Evolutionary conservation across 257 asterid species (phyloP), one percentile per base, ranked within the genome.

Genomic region (Solanum chilense): DNA sequence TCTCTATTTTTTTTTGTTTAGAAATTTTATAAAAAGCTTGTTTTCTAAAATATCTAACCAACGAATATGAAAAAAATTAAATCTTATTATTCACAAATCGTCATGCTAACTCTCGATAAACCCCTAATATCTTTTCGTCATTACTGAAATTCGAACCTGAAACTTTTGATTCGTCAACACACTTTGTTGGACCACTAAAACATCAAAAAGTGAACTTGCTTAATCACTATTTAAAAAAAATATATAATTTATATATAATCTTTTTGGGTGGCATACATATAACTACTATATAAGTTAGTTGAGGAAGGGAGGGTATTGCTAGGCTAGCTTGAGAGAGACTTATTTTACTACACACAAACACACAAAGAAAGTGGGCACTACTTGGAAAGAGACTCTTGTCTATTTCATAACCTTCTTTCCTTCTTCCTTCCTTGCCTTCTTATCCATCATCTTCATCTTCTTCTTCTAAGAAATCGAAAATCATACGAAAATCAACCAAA

Each of bases 351-450:
- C 77, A 14, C 52, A 86, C 70, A 84, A 66, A 44, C 49, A 60
- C 47, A 86, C 82, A 84, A 74, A 83, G 86, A 68, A 37, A 85
- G 88, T 89, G 88, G 90, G 87, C 85, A 25, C 86, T 68, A 15
- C 11, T 88, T 68, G 87, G 86, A 91, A 90, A 85, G 90, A 91
- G 97, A 91, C 94, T 91, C 44, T 85, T 89, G 82, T 56, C 84
- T 37, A 76, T 37, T 60, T 60, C 86, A 27, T 84, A 66, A 70
- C 85, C 87, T 83, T 76, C 89, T 87, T 82, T 44, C 87, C 82
- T 39, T 60, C 91, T 88, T 33, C 77, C 88, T 27, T 82, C 88
- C 83, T 81, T 83, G 87, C 21, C 75, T 81, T 85, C 86, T 90
- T 82, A 39, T 56, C 74, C 90, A 68, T 44, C 81, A 42, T 85